A percentile compares a stretch with the other conserved stretches of the same genome.
phyloP scores from a whole-genome alignment of 352 stramenopile genomes.

The Pythium biforme region DNA sequence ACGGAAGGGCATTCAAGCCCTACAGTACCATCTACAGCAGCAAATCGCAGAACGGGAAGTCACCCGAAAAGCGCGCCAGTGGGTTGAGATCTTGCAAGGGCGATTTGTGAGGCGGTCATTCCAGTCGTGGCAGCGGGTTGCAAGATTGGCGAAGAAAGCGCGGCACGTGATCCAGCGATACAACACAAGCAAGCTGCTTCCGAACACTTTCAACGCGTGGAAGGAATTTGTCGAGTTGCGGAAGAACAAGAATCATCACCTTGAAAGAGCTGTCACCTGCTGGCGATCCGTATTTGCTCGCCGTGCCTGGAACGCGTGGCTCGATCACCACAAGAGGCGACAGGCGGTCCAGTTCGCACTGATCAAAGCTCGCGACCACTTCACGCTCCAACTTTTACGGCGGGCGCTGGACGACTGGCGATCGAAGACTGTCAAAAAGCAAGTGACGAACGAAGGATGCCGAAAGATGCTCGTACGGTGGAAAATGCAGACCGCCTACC shows the following conservation, averaged over 20 bases:
- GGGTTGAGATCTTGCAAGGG: constrained; percentile 15
- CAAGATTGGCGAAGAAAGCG: neutral
- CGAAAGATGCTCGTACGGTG: constrained; percentile 33
- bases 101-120: neutral
- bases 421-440: neutral
- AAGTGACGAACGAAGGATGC: constrained; percentile 6
- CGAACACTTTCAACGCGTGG: constrained; percentile 9
- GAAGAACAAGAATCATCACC: neutral
- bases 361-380: neutral
- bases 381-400: neutral
- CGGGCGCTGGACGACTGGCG: constrained; percentile 3
- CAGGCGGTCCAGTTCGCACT: neutral
- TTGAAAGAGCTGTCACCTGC: constrained; percentile 4
- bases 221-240: neutral
- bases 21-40: neutral
- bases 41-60: neutral
- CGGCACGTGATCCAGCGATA: constrained; percentile 4
- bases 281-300: constrained; percentile 12
- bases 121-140: constrained; percentile 10
- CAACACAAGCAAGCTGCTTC: constrained; percentile 9
- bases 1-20: neutral
- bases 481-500: constrained; percentile 38
- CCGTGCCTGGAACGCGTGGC: constrained; percentile 20
- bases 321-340: neutral
- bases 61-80: neutral